These are phyloP conservation scores for Leishmania arabica DNA, from an alignment of 208 protist genomes.

Conservation along the genomic window DNA sequence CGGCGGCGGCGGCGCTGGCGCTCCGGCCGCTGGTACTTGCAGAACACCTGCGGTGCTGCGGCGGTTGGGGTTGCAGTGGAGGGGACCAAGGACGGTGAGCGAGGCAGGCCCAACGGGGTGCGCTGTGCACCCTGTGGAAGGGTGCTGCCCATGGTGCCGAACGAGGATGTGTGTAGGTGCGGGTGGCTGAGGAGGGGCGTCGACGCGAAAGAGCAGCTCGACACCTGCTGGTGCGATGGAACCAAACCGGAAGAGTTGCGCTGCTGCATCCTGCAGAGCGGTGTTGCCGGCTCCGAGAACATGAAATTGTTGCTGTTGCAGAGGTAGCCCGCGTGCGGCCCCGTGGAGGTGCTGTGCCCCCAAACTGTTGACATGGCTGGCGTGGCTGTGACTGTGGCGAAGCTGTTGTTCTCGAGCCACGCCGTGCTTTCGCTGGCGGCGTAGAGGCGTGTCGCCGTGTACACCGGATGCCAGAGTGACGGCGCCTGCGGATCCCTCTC, in stretches of 20 bases:
- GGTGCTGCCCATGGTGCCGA: background rate
- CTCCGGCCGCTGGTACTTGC: slow-evolving; percentile 28
- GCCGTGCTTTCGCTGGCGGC: slow-evolving; percentile 23
- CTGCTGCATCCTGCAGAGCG: slow-evolving; percentile 15
- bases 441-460: slow-evolving; percentile 17
- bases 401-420: slow-evolving; percentile 21
- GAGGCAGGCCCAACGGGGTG: slow-evolving; percentile 2
- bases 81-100: background rate
- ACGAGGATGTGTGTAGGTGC: background rate
- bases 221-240: background rate
- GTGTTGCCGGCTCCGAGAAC: slow-evolving; percentile 19
- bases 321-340: background rate
- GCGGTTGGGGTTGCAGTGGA: background rate
- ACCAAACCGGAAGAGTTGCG: background rate
- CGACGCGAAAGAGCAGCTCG: slow-evolving; percentile 12
- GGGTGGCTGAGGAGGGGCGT: slow-evolving; percentile 7
- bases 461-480: slow-evolving; percentile 7
- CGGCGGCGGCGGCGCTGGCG: slow-evolving; percentile 18
- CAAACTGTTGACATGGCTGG: slow-evolving; percentile 13
- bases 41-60: slow-evolving; percentile 19
- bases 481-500: background rate
- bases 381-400: slow-evolving; percentile 5
- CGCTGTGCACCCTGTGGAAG: slow-evolving; percentile 2
- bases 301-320: background rate
- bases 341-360: background rate